phyloP scores from a whole-genome alignment of 2,329 filamentous ascomycete species.

The Mycocentrospora acerina region DNA sequence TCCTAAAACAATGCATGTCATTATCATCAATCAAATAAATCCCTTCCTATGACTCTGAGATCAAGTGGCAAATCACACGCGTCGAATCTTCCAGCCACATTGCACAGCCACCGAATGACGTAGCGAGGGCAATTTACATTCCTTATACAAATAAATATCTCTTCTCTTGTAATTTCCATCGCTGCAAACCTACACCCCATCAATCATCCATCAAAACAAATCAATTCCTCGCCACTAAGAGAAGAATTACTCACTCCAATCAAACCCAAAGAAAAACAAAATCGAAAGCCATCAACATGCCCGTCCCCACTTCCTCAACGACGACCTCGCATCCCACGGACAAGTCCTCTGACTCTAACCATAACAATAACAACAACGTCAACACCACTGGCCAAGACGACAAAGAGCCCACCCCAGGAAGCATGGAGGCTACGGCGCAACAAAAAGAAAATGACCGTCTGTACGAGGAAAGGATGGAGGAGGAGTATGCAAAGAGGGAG shows the following conservation, averaged over 20 bases:
- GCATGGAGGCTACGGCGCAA: conserved; percentile 32
- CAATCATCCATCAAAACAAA: no score
- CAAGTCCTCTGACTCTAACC: conserved; percentile 2
- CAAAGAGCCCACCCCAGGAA: no score
- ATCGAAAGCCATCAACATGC: conserved; percentile 20
- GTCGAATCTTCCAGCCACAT: conserved; percentile 7
- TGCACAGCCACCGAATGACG: conserved; percentile 1
- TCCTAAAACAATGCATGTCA: no score
- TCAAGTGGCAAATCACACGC: background rate
- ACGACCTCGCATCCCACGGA: conserved; percentile 15
- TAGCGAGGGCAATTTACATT: conserved; percentile 10
- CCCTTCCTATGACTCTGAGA: no score
- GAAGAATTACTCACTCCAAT: background rate
- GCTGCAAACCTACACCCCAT: no score
- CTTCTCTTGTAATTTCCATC: no score
- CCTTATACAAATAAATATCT: conserved; percentile 9
- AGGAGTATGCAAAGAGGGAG: conserved; percentile 44
- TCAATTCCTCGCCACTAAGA: conserved; percentile 30
- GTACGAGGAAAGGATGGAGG: conserved; percentile 43
- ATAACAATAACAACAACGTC: conserved; percentile 4
- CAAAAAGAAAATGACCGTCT: conserved; percentile 37
- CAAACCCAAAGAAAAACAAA: background rate
- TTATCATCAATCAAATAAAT: no score
- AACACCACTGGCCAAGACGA: no score
- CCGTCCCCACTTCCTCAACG: conserved; percentile 27